phyloP scores from a whole-genome alignment of 139 green algal species.

The Chlorella sp. region DNA sequence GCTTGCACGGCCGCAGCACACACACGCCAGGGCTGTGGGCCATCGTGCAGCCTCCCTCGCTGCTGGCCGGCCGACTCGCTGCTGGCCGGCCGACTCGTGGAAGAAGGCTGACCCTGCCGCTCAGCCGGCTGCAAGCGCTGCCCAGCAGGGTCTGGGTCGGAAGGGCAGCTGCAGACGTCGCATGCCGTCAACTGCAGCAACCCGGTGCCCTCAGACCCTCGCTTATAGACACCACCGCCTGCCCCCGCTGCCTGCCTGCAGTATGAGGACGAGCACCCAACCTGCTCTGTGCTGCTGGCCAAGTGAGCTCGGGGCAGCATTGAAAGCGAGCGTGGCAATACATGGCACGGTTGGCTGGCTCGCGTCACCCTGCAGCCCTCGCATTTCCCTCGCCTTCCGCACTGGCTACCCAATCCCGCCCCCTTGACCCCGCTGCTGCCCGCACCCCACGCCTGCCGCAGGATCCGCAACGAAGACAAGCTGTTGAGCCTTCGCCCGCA shows the following conservation, averaged over 20 bases:
- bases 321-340: background rate
- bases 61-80: no score
- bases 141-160: no score
- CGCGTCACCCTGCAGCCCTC: background rate
- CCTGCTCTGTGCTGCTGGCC: slow-evolving; percentile 16
- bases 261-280: slow-evolving; percentile 26
- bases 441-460: background rate
- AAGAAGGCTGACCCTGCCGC: no score
- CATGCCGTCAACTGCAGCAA: no score
- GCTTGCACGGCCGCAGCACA: no score
- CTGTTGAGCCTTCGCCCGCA: background rate
- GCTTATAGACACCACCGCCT: no score
- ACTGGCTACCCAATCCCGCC: background rate
- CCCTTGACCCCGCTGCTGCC: background rate
- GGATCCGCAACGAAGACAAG: slow-evolving; percentile 19
- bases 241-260: background rate
- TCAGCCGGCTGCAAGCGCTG: no score
- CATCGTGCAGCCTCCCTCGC: no score
- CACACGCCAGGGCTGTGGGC: no score
- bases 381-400: no score
- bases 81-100: no score
- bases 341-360: background rate
- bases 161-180: no score
- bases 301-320: background rate
- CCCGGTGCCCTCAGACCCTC: background rate